These are phyloP conservation scores for Eragrostis curvula DNA, from an alignment of 176 grass and related monocot species.

Conservation along the genomic window DNA sequence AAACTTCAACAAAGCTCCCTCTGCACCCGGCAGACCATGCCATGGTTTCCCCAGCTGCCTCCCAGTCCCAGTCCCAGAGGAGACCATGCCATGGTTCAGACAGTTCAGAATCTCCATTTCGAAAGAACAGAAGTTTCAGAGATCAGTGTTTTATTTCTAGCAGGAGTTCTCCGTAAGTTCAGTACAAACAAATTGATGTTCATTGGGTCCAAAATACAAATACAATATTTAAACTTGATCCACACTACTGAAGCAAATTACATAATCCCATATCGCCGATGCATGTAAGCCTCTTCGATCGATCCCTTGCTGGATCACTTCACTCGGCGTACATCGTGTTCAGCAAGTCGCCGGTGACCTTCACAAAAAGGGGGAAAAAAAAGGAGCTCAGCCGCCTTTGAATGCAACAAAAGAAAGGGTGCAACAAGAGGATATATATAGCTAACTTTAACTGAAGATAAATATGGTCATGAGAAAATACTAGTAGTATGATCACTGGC, in stretches of 20 bases:
- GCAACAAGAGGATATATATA: background rate
- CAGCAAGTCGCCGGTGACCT: slow-evolving; percentile 20
- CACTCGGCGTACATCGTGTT: background rate
- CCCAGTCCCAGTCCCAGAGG: background rate
- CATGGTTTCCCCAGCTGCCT: background rate
- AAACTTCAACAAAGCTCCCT: background rate
- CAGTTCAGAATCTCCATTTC: too few relatives aligned
- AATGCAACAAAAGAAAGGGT: background rate
- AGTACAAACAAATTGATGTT: background rate
- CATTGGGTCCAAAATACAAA: background rate
- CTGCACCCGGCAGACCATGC: background rate
- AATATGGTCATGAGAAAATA: background rate
- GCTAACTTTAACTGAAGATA: background rate
- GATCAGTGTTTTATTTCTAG: background rate
- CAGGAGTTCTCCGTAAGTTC: background rate
- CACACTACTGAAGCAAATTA: background rate
- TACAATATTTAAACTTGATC: background rate
- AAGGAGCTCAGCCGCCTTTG: background rate
- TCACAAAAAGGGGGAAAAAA: background rate
- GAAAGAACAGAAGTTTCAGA: background rate
- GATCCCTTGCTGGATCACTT: background rate
- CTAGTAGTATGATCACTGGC: background rate
- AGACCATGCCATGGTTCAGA: background rate
- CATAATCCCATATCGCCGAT: background rate
- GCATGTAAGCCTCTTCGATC: background rate